Evolutionary conservation across 768 basidiomycete species (phyloP).

Genomic region (Leccinum aurantiacum): DNA sequence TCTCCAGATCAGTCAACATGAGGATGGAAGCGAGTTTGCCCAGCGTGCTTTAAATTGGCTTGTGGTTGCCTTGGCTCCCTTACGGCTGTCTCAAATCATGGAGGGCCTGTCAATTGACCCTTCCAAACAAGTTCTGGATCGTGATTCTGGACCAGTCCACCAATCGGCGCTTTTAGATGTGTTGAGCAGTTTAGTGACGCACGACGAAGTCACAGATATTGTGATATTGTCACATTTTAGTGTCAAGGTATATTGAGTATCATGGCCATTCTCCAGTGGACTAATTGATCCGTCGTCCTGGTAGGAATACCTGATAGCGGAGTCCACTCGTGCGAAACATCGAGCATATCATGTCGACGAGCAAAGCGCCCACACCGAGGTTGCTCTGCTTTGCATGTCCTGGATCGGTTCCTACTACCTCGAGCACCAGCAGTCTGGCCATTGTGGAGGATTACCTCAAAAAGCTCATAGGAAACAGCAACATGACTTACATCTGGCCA

Average conservation of each 20-base stretch:
- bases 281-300: not conserved
- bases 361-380: not conserved
- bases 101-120: constrained; percentile 10
- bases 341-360: not conserved
- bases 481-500: not conserved
- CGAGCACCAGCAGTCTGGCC: not conserved
- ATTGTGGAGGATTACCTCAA: not conserved
- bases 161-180: not conserved
- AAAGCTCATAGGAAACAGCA: not conserved
- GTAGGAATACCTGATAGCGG: not conserved
- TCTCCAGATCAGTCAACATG: not conserved
- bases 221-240: not conserved
- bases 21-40: not conserved
- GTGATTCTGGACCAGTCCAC: not conserved
- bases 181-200: not conserved
- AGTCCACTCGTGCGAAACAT: not conserved
- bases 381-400: not conserved
- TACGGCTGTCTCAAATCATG: constrained; percentile 8
- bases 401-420: not conserved
- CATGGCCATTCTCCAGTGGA: too few species aligned
- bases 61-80: constrained; percentile 7
- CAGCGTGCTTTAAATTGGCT: constrained; percentile 10
- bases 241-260: not conserved
- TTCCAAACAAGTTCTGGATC: not conserved
- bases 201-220: not conserved